Evolutionary conservation across 1,284 basidiomycete species (phyloP).

Genomic region (Pseudozyma thailandica): DNA sequence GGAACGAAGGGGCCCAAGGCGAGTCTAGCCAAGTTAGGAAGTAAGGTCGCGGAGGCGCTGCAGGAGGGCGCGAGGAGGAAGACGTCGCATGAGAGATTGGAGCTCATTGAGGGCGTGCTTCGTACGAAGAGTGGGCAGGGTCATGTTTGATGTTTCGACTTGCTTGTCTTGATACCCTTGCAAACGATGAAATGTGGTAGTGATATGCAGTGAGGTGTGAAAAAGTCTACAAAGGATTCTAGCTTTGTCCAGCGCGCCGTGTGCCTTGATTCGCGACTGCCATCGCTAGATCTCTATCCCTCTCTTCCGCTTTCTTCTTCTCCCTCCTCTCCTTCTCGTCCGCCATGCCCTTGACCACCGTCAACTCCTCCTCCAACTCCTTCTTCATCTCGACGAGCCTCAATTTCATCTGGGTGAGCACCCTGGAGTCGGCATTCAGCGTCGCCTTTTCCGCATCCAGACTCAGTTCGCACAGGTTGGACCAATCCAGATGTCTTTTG

Average conservation of each 20-base stretch:
- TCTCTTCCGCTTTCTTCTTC: slow-evolving; percentile 19
- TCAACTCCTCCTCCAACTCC: slow-evolving; percentile 10
- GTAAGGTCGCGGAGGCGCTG: slow-evolving; percentile 18
- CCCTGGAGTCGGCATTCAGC: slow-evolving; percentile 31
- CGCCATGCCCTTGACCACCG: neutral
- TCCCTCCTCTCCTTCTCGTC: slow-evolving; percentile 5
- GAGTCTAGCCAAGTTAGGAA: slow-evolving; percentile 29
- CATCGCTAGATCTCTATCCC: slow-evolving; percentile 25
- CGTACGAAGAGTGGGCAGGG: neutral
- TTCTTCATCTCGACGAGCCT: slow-evolving; percentile 9
- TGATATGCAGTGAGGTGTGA: too few relatives aligned
- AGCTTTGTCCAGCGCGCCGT: slow-evolving; percentile 12
- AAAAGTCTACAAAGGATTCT: too few relatives aligned
- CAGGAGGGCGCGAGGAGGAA: slow-evolving; percentile 42
- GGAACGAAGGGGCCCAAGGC: slow-evolving; percentile 6
- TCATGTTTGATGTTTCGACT: neutral
- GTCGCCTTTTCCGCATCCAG: slow-evolving; percentile 37
- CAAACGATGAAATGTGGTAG: too few relatives aligned
- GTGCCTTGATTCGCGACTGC: slow-evolving; percentile 20
- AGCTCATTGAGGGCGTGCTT: slow-evolving; percentile 18
- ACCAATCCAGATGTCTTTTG: slow-evolving; percentile 45
- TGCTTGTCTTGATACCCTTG: neutral
- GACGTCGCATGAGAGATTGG: slow-evolving; percentile 31
- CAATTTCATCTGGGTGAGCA: slow-evolving; percentile 21
- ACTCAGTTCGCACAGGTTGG: slow-evolving; percentile 35